Conservation (phyloP, 768 basidiomycete genomes). For the Pleurotus djamor region DNA sequence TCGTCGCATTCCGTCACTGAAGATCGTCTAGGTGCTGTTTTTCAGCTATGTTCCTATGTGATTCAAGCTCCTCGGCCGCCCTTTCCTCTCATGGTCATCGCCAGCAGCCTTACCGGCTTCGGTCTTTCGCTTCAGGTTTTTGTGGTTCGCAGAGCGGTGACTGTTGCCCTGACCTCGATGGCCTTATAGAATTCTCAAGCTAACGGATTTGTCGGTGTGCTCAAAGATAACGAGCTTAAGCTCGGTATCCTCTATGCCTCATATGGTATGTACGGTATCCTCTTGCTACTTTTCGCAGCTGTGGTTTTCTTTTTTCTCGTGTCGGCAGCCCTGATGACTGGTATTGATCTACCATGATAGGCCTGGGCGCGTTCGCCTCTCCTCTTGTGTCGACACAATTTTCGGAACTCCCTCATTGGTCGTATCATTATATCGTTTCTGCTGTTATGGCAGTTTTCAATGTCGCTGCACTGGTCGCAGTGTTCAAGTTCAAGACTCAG, state of each 20-base stretch:
- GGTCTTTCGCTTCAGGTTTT: constrained; percentile 45
- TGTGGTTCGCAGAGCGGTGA: not conserved
- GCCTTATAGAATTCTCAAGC: constrained; percentile 46
- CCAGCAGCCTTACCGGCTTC: constrained; percentile 44
- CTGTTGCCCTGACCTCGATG: not conserved
- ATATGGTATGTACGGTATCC: constrained; percentile 32
- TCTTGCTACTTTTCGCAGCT: not conserved
- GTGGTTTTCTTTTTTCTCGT: not conserved
- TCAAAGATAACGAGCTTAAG: constrained; percentile 42
- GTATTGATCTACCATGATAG: constrained; percentile 6
- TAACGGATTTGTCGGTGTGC: constrained; percentile 49
- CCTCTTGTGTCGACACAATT: constrained; percentile 72
- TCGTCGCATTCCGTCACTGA: not conserved
- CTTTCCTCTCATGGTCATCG: constrained; percentile 47
- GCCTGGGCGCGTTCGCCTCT: constrained; percentile 47
- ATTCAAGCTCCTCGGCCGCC: constrained; percentile 46
- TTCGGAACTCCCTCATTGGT: constrained; percentile 48
- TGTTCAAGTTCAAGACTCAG: constrained; percentile 23
- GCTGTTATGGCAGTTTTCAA: constrained; percentile 48
- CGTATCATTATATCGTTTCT: constrained; percentile 59
- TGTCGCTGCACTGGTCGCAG: constrained; percentile 14
- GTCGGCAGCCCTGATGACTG: not conserved
- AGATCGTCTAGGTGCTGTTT: constrained; percentile 36
- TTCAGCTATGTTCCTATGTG: constrained; percentile 40
- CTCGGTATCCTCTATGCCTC: constrained; percentile 52